Conservation (phyloP, 2,329 filamentous ascomycete species). For the Didymella sp. region DNA sequence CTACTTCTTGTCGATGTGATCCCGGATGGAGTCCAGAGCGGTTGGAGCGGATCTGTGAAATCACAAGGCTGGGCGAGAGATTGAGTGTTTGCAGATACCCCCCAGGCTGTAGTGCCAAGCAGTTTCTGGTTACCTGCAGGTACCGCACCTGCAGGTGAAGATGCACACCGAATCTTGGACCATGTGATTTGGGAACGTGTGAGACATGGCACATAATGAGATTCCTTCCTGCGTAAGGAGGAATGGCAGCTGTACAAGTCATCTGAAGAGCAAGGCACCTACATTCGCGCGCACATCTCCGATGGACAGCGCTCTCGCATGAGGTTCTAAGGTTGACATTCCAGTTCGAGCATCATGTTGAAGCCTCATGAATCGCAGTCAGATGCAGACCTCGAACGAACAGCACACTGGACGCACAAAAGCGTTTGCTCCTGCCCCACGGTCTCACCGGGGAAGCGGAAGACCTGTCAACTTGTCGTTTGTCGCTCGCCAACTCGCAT, state of each 20-base stretch:
- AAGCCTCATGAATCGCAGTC: not conserved
- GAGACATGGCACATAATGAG: not conserved
- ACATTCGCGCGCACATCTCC: too few species aligned
- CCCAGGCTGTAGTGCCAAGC: slow-evolving; percentile 2
- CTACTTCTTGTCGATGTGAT: not conserved
- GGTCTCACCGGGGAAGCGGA: slow-evolving; percentile 10
- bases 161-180: not conserved
- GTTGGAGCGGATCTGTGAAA: slow-evolving; percentile 2
- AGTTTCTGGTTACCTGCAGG: slow-evolving; percentile 2
- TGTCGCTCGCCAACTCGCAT: slow-evolving; percentile 1
- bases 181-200: not conserved
- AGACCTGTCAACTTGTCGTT: slow-evolving; percentile 6
- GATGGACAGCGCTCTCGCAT: not conserved
- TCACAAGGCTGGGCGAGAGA: slow-evolving; percentile 1
- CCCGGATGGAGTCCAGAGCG: not conserved
- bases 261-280: not conserved
- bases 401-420: not conserved
- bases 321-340: not conserved
- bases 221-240: not conserved
- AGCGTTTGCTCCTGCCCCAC: not conserved
- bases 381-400: not conserved
- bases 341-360: not conserved
- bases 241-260: not conserved
- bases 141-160: not conserved
- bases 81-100: slow-evolving; percentile 5